Conservation (phyloP, 1,284 basidiomycete genomes). For the Apiotrichum veenhuisii region DNA sequence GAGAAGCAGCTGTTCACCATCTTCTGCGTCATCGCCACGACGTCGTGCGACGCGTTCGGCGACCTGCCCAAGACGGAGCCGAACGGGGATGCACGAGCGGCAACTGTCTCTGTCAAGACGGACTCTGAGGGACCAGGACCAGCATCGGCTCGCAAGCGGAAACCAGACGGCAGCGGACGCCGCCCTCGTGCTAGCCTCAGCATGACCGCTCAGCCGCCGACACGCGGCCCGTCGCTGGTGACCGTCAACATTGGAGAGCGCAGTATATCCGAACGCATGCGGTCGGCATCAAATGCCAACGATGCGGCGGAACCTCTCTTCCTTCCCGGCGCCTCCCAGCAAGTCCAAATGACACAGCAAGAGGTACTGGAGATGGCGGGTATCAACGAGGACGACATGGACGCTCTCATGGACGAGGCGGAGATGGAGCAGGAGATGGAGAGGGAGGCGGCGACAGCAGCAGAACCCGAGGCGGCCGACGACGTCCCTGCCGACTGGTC, state of each 20-base stretch:
- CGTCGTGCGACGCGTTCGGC: constrained; percentile 38
- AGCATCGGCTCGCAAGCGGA: background rate
- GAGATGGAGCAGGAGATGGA: constrained; percentile 13
- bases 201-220: constrained; percentile 9
- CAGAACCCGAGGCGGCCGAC: background rate
- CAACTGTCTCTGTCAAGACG: constrained; percentile 1
- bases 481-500: constrained; percentile 12
- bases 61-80: background rate
- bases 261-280: background rate
- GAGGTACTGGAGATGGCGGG: constrained; percentile 33
- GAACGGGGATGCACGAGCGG: background rate
- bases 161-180: background rate
- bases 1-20: constrained; percentile 34
- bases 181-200: constrained; percentile 20
- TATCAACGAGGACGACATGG: constrained; percentile 24
- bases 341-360: constrained; percentile 25
- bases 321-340: constrained; percentile 17
- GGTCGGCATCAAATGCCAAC: background rate
- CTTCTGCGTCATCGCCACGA: constrained; percentile 47
- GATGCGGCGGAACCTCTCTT: constrained; percentile 25
- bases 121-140: background rate
- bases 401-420: constrained; percentile 29
- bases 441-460: background rate
- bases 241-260: background rate
- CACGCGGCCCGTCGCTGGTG: constrained; percentile 1